Base-by-base conservation (phyloP, 305 asterid genomes). In the Fraxinus floribunda region DNA sequence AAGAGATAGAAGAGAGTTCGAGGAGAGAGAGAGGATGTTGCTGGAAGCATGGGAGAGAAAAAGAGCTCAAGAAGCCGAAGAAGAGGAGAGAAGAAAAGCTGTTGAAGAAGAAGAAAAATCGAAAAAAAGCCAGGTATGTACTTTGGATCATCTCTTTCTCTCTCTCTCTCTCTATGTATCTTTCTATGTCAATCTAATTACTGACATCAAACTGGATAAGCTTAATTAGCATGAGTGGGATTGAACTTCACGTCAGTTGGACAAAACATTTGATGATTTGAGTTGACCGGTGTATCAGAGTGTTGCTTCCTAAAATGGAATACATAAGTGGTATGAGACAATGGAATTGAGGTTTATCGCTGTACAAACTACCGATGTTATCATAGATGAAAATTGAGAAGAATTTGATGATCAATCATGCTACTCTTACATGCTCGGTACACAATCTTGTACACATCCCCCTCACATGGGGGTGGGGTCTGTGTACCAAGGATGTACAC, bases 1-100 rank as follows among this genome's bases (percentile, higher is more conserved):
- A 85, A 88, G 80, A 79, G 98, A 91, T 29, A 85, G 91, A 86
- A 84, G 68, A 57, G 94, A 89, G 87, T 96, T 94, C 82, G 97
- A 94, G 92, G 98, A 91, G 88, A 91, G 88, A 84, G 99, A 94
- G 87, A 90, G 89, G 87, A 82, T 84, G 79, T 91, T 96, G 80
- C 87, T 90, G 76, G 94, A 92, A 87, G 98, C 84, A 13, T 89
- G 93, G 90, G 92, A 88, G 87, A 88, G 85, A 46, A 92, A 83
- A 71, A 88, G 83, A 72, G 94, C 91, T 36, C 78, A 80, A 13
- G 92, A 91, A 78, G 86, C 86, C 68, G 92, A 91, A 80, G 91
- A 88, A 86, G 94, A 89, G 85, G 92, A 92, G 88, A 89, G 91
- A 78, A 88, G 86, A 80, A 76, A 86, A 86, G 91, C 89, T 72